Percentiles rank a stretch among this genome's conserved stretches.
These are phyloP conservation scores for Globisporangium ultimum DNA, from an alignment of 352 stramenopile species.

Conservation along the genomic window DNA sequence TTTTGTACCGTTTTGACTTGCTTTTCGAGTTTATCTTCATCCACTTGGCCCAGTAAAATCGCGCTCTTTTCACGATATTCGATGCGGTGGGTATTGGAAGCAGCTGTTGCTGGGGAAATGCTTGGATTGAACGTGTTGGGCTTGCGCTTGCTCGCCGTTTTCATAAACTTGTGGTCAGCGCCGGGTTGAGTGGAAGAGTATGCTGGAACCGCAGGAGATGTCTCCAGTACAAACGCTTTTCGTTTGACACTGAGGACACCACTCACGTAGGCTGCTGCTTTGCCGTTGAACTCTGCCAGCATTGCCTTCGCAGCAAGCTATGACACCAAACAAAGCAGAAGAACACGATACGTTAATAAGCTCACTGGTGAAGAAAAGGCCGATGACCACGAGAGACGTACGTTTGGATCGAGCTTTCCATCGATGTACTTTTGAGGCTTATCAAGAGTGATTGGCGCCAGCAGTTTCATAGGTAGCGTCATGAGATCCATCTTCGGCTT, in stretches of 20 bases:
- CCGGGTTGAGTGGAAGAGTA: not conserved
- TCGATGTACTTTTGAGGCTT: slow-evolving; percentile 85
- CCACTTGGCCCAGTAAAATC: slow-evolving; percentile 64
- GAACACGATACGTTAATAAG: not conserved
- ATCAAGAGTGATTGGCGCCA: slow-evolving; percentile 68
- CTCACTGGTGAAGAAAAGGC: not conserved
- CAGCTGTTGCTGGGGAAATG: not conserved
- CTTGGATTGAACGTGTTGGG: slow-evolving; percentile 5
- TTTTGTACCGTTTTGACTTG: slow-evolving; percentile 64
- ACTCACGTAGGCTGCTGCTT: slow-evolving; percentile 51
- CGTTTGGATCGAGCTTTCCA: slow-evolving; percentile 65
- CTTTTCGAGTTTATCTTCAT: slow-evolving; percentile 75
- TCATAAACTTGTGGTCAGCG: not conserved
- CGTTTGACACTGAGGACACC: slow-evolving; percentile 58
- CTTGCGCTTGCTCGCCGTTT: slow-evolving; percentile 12
- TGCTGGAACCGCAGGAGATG: slow-evolving; percentile 4
- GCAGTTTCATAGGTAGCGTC: slow-evolving; percentile 66
- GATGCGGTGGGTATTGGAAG: slow-evolving; percentile 22
- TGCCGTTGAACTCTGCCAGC: slow-evolving; percentile 71
- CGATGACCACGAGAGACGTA: slow-evolving; percentile 13
- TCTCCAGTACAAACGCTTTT: slow-evolving; percentile 59
- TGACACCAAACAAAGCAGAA: not conserved
- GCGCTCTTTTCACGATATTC: slow-evolving; percentile 59
- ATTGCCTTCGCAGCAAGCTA: slow-evolving; percentile 53
- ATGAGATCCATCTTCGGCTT: slow-evolving; percentile 68